Percentiles rank a stretch among this genome's conserved stretches.
phyloP scores from a whole-genome alignment of 805 yeast species.

The Barnettozyma siamensis region DNA sequence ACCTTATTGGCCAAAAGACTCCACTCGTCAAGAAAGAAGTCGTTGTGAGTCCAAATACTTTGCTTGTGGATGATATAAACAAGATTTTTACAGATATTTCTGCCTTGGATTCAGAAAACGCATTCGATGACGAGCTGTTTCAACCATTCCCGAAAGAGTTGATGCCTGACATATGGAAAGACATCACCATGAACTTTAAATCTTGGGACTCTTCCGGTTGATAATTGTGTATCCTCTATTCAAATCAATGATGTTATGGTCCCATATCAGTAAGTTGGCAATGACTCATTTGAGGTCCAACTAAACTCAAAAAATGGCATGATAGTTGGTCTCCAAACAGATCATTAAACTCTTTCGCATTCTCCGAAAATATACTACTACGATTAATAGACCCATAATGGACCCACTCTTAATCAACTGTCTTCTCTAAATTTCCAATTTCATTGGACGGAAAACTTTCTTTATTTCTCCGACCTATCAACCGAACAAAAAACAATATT shows the following conservation, averaged over 20 bases:
- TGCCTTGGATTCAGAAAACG: slow-evolving; percentile 6
- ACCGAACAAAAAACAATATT: no score
- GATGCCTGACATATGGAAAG: slow-evolving; percentile 20
- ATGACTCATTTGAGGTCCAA: no score
- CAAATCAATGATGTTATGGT: no score
- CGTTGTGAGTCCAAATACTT: slow-evolving; percentile 16
- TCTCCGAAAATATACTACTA: no score
- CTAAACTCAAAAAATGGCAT: no score
- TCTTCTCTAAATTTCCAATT: no score
- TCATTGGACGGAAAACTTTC: neutral
- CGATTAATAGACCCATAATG: no score
- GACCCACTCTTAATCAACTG: no score
- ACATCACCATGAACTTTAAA: slow-evolving; percentile 16
- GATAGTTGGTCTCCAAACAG: no score
- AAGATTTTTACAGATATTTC: slow-evolving; percentile 16
- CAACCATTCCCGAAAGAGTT: slow-evolving; percentile 17
- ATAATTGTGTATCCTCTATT: no score
- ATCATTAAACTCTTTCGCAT: no score
- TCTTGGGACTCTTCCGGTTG: slow-evolving; percentile 19
- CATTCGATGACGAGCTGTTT: slow-evolving; percentile 8
- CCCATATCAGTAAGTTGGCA: no score
- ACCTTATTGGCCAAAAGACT: neutral
- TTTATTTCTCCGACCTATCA: neutral
- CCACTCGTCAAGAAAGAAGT: neutral
- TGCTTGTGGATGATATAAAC: slow-evolving; percentile 18